Evolutionary conservation across 2,329 filamentous ascomycete species (phyloP).

Genomic region (Diplodia intermedia): DNA sequence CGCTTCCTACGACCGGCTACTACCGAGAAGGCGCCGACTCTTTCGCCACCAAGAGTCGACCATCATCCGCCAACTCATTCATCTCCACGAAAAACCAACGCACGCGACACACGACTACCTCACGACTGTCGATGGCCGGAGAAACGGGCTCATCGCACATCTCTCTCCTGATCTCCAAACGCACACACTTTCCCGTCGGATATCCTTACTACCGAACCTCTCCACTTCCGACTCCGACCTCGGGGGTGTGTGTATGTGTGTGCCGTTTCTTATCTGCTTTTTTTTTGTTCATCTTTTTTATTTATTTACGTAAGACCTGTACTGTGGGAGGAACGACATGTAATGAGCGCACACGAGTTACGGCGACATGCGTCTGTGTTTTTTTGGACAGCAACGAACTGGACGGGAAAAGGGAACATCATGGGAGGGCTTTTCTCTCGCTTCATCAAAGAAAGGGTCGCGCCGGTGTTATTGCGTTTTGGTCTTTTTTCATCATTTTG

Average conservation of each 20-base stretch:
- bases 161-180: neutral
- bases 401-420: conserved; percentile 2
- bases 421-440: neutral
- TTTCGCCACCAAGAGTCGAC: neutral
- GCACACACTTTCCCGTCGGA: neutral
- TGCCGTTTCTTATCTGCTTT: conserved; percentile 3
- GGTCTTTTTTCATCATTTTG: neutral
- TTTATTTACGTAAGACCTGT: conserved; percentile 20
- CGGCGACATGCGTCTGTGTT: conserved; percentile 24
- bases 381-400: neutral
- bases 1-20: conserved; percentile 11
- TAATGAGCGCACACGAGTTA: conserved; percentile 30
- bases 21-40: neutral
- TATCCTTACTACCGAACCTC: neutral
- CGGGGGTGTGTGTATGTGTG: neutral
- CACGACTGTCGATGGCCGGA: neutral
- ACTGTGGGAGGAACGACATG: conserved; percentile 21
- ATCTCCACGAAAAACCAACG: conserved; percentile 3
- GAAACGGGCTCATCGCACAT: neutral
- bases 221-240: neutral
- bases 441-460: conserved; percentile 10
- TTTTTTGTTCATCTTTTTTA: neutral
- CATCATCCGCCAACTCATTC: neutral
- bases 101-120: conserved; percentile 9
- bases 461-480: conserved; percentile 17